A percentile compares a stretch with the other conserved stretches of the same genome.
Evolutionary conservation across 2,329 filamentous ascomycete genomes (phyloP).

Genomic region (Stachybotrys chartarum): DNA sequence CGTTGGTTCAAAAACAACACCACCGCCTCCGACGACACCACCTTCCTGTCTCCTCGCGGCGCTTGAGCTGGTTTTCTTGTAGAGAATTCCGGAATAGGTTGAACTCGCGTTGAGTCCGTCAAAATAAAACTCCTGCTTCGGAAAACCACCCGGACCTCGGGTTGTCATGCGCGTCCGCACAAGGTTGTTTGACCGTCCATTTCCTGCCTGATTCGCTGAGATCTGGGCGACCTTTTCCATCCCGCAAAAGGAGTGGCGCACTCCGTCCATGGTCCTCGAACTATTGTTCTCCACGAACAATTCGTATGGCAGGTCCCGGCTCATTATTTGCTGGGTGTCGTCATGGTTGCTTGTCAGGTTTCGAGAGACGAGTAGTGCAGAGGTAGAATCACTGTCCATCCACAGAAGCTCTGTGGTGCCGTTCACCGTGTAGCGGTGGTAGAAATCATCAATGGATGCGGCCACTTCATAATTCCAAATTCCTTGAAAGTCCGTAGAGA

Average conservation of each 20-base stretch:
- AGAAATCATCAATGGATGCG: conserved; percentile 71
- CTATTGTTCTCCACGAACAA: conserved; percentile 67
- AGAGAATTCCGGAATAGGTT: conserved; percentile 66
- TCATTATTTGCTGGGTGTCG: conserved; percentile 46
- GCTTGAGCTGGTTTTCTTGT: conserved; percentile 47
- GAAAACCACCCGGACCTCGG: conserved; percentile 56
- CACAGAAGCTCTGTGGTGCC: conserved; percentile 55
- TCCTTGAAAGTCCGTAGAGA: conserved; percentile 52
- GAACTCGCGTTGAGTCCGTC: conserved; percentile 65
- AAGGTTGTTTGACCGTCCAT: conserved; percentile 38
- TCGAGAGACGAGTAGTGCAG: conserved; percentile 71
- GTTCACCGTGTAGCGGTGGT: conserved; percentile 52
- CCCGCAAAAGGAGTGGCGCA: conserved; percentile 79
- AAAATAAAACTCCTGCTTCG: conserved; percentile 85
- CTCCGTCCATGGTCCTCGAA: conserved; percentile 53
- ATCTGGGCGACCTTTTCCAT: conserved; percentile 60
- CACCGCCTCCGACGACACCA: conserved; percentile 58
- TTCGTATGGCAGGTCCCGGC: conserved; percentile 55
- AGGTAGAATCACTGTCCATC: conserved; percentile 76
- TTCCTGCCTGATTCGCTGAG: conserved; percentile 39
- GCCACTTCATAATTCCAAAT: conserved; percentile 77
- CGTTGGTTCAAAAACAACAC: conserved; percentile 63
- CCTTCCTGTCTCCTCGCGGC: conserved; percentile 27
- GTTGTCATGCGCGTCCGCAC: conserved; percentile 61
- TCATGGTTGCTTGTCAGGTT: conserved; percentile 57